Evolutionary conservation across 78 protist species (phyloP).

Genomic region (Capsaspora owczarzaki): DNA sequence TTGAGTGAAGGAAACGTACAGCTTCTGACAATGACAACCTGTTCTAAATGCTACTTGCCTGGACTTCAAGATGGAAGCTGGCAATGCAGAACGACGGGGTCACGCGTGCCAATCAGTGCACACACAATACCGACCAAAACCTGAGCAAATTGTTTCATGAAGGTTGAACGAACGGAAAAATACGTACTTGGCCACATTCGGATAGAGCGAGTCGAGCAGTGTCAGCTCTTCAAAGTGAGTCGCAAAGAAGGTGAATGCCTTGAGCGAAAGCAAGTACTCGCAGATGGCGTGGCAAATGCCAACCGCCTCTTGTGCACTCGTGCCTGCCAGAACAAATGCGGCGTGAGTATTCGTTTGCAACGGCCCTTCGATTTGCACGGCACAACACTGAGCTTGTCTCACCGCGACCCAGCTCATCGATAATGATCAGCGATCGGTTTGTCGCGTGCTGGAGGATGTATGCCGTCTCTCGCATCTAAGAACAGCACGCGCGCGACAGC

Average conservation of each 20-base stretch:
- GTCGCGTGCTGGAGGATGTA: not conserved
- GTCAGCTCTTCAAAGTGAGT: not conserved
- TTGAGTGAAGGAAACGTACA: no score
- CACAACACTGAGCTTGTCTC: not conserved
- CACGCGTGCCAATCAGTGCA: not conserved
- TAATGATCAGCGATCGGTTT: conserved; percentile 13
- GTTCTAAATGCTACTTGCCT: not conserved
- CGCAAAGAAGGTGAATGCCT: conserved; percentile 6
- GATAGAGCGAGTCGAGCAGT: not conserved
- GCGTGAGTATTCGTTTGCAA: no score
- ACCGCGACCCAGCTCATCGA: conserved; percentile 77
- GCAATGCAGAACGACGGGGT: not conserved
- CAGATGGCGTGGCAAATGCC: no score
- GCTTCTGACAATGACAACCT: no score
- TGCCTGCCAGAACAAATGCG: no score
- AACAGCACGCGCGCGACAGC: not conserved
- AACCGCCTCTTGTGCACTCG: no score
- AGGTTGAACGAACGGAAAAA: no score
- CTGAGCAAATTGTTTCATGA: not conserved
- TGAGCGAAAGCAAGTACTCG: not conserved
- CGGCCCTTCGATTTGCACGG: not conserved
- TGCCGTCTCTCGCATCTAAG: conserved; percentile 34
- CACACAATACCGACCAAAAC: not conserved
- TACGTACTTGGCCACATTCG: not conserved
- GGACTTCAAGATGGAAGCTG: not conserved